Evolutionary conservation across 805 yeast genomes (phyloP).

Genomic region (Lipomyces yamadae): DNA sequence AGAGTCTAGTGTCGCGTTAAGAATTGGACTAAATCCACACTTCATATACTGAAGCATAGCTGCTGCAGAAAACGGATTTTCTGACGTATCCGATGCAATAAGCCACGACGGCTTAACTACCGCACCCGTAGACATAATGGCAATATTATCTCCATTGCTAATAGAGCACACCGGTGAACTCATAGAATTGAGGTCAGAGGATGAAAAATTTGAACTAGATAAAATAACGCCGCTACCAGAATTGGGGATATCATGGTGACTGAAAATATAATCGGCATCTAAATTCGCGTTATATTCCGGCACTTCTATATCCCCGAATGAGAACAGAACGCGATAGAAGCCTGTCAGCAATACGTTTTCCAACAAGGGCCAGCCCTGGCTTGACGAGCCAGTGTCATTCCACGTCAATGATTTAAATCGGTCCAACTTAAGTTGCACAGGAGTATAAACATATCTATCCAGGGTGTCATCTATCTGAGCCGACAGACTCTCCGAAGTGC

Average conservation of each 20-base stretch:
- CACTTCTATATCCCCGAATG: constrained; percentile 28
- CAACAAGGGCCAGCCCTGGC: constrained; percentile 31
- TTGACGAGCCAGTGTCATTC: constrained; percentile 26
- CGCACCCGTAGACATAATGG: constrained; percentile 5
- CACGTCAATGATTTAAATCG: constrained; percentile 20
- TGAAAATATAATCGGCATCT: constrained; percentile 21
- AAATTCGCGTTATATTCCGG: constrained; percentile 15
- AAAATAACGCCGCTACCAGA: constrained; percentile 11
- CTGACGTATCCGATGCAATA: constrained; percentile 49
- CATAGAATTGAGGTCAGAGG: constrained; percentile 6
- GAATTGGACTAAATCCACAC: constrained; percentile 71
- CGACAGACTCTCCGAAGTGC: not conserved
- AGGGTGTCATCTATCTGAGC: constrained; percentile 12
- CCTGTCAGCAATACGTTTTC: constrained; percentile 20
- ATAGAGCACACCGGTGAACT: constrained; percentile 20
- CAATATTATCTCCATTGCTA: constrained; percentile 3
- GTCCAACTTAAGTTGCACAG: constrained; percentile 14
- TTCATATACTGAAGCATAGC: constrained; percentile 50
- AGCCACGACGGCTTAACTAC: constrained; percentile 46
- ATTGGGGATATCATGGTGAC: constrained; percentile 21
- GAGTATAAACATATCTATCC: constrained; percentile 26
- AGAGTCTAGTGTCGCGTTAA: constrained; percentile 49
- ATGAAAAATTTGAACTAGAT: constrained; percentile 16
- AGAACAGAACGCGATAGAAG: constrained; percentile 27
- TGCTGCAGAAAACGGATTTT: constrained; percentile 48